Evolutionary conservation across 495 filamentous ascomycete species (phyloP).

Genomic region (Bombardia bombarda): DNA sequence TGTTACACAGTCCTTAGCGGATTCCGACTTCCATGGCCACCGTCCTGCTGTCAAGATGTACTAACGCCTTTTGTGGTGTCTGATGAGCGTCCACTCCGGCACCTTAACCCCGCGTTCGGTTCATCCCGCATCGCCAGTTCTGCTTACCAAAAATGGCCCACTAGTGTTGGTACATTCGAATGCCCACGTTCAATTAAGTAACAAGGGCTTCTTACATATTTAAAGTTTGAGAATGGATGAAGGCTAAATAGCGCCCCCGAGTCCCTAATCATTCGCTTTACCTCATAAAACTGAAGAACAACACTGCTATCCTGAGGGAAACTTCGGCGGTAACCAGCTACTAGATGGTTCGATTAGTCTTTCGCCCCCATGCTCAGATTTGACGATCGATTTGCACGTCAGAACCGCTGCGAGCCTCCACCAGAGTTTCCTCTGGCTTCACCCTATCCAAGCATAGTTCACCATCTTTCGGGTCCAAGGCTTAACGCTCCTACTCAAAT

Average conservation of each 20-base stretch:
- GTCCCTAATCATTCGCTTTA: slow-evolving; percentile 75
- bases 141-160: slow-evolving; percentile 66
- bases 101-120: slow-evolving; percentile 65
- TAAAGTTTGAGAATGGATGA: slow-evolving; percentile 74
- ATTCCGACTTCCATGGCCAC: slow-evolving; percentile 60
- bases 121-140: slow-evolving; percentile 62
- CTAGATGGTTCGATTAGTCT: slow-evolving; percentile 65
- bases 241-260: slow-evolving; percentile 63
- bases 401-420: slow-evolving; percentile 66
- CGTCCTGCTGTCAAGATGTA: slow-evolving; percentile 56
- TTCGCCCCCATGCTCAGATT: slow-evolving; percentile 56
- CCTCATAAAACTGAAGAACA: slow-evolving; percentile 65
- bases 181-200: slow-evolving; percentile 60
- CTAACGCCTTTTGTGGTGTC: slow-evolving; percentile 60
- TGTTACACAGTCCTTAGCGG: slow-evolving; percentile 56
- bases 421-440: slow-evolving; percentile 64
- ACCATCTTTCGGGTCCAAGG: slow-evolving; percentile 65
- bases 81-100: slow-evolving; percentile 64
- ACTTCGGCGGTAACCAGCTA: slow-evolving; percentile 65
- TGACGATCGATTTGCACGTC: slow-evolving; percentile 69
- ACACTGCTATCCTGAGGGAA: slow-evolving; percentile 71
- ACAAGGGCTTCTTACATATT: slow-evolving; percentile 69
- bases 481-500: slow-evolving; percentile 72
- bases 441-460: slow-evolving; percentile 55
- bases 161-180: slow-evolving; percentile 59